These are phyloP conservation scores for Grifola frondosa DNA, from an alignment of 1,284 basidiomycete species.

Conservation along the genomic window DNA sequence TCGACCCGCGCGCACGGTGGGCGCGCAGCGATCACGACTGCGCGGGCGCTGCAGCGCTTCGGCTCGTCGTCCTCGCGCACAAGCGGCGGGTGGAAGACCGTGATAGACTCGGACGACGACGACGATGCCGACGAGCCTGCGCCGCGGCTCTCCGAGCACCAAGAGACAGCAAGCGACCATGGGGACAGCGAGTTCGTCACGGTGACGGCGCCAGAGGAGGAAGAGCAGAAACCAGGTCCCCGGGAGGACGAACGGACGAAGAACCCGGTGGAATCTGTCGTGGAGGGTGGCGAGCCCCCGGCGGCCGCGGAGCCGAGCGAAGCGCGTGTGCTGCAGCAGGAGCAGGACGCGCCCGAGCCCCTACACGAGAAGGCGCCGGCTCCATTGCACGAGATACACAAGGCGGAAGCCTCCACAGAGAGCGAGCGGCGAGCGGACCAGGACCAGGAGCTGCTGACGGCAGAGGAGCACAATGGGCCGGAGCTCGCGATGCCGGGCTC, in stretches of 20 bases:
- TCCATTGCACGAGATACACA: slow-evolving; percentile 13
- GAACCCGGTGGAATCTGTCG: too few species aligned
- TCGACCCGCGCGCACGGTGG: slow-evolving; percentile 71
- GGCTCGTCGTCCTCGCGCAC: slow-evolving; percentile 22
- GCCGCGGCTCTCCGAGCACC: neutral
- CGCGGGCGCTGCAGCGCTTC: slow-evolving; percentile 50
- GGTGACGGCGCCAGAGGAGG: slow-evolving; percentile 26
- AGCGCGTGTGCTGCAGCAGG: slow-evolving; percentile 24
- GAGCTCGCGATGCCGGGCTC: slow-evolving; percentile 48
- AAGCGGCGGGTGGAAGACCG: slow-evolving; percentile 28
- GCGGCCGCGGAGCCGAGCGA: slow-evolving; percentile 11
- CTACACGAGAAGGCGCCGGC: slow-evolving; percentile 23
- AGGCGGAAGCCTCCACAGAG: slow-evolving; percentile 7
- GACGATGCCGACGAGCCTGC: slow-evolving; percentile 33
- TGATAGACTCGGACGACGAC: slow-evolving; percentile 22
- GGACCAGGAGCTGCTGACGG: neutral
- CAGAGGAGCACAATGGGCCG: slow-evolving; percentile 30
- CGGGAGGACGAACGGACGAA: neutral
- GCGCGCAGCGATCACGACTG: slow-evolving; percentile 62
- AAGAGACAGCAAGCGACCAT: slow-evolving; percentile 14
- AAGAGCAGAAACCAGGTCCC: slow-evolving; percentile 13
- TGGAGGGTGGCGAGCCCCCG: slow-evolving; percentile 1
- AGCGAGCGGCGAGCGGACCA: slow-evolving; percentile 12
- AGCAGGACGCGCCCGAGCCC: slow-evolving; percentile 21
- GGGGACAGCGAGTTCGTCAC: slow-evolving; percentile 30